Evolutionary conservation across 108 stramenopile genomes (phyloP), one percentile per base, ranked within the genome.

Genomic region (Stephanodiscus minutulus): DNA sequence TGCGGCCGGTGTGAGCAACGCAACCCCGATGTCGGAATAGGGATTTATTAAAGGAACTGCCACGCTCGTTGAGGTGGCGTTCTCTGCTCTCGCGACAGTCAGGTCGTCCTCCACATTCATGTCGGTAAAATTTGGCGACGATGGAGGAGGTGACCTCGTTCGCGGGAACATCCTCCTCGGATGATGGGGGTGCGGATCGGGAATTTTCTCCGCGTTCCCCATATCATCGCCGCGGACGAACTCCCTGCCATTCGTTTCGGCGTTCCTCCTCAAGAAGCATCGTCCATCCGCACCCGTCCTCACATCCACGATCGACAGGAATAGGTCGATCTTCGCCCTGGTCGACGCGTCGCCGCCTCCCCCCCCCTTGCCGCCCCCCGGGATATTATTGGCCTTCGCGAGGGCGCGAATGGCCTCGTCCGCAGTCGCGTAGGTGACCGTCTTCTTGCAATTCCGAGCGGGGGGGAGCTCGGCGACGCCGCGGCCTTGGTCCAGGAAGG

Each of bases 1-100:
- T 12, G 69, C 70, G 24, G 69, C 77, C 15, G 77, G 77, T 13
- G 70, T 70, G 11, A 79, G 77, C 31, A 79, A 60, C 5, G 65
- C 56, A 12, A 72, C 59, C 4, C 66, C 66, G 17, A 53, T 66
- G 47, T 67, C 29, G 15, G 77, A 66, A 24, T 72, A 79, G 1
- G 72, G 36, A 28, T 36, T 63, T 54, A 39, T 64, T 27, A 56
- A 46, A 3, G 60, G 28, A 41, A 15, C 59, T 33, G 28, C 61
- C 25, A 54, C 24, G 15, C n/a, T 64, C 3, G 17, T 49, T 13
- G 50, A 17, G 2, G 28, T 25, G 4, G 24, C 3, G 55, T 56
- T 29, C 3, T 56, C 28, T 24, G 50, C 29, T 0, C 15, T 29
- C 24, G 28, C 31, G 28, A 56, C 2, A 1, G 24, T 12, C 3